Base-by-base conservation (phyloP, 1,139 yeast genomes). In the Saccharomyces hybrid region DNA sequence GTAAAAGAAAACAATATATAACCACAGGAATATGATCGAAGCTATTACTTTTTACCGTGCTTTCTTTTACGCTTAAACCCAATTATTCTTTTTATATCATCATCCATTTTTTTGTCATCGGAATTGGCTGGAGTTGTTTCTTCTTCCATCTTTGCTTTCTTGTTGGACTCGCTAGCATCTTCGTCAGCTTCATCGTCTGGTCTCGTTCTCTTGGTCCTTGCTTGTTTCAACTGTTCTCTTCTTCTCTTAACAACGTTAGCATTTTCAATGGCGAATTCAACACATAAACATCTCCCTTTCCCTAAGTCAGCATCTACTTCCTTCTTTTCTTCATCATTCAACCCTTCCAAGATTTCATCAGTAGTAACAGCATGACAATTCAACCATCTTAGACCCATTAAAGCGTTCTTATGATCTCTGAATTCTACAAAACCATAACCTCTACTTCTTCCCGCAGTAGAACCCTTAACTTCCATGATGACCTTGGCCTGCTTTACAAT, bases 321-420 rank as follows among this genome's bases (percentile, higher is more conserved):
- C 66, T 81, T 79, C 70, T 76, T 73, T 70, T 86, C 88, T 52
- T 87, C 93, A 6, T 86, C 95, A 34, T 78, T 75, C 58, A 86
- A 70, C 8, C 96, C 96, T 57, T 79, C 89, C 19, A 80, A 62
- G 41, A 88, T 79, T 71, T 91, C 97, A 7, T 79, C 82, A 48
- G 72, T 72, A 0, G 88, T 74, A 2, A 93, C 96, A 65, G 82
- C 86, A 69, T 93, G 97, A 2, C 96, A 97, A 73, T 93, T 93
- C 70, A 93, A 79, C 97, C 97, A 95, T 76, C 99, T 82, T 58
- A 93, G 79, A 5, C 96, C 98, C 97, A 91, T 91, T 60, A 93
- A 78, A 1, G 99, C 99, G 58, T 87, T 73, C 71, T 87, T 88
- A 70, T 93, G 99, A 70, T 91, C 96, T 73, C 93, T 83, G 71